Base-by-base conservation (phyloP, 2,329 filamentous ascomycete species). In the Xylariales sp. region DNA sequence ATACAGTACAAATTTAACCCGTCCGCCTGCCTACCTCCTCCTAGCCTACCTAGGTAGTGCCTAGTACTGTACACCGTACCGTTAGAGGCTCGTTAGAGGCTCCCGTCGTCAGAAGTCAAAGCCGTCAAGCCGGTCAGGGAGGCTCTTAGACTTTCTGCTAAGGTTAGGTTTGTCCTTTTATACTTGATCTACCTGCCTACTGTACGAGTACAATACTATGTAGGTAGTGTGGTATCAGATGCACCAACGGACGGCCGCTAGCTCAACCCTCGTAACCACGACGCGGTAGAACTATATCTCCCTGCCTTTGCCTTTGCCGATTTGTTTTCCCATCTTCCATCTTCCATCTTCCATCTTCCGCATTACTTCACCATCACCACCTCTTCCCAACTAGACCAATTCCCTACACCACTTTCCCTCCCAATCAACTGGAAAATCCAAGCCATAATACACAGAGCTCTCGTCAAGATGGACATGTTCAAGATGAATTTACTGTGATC, bases 401-500 rank as follows among this genome's bases (percentile, higher is more conserved):
- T 9, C 39, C 46, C 39, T 12, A 30, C 23, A 34, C n/a, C 10
- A 14, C 55, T 18, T 52, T 52, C 39, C 36, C 57, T 32, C 54
- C 49, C 30, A 59, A 53, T 18, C 54, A 48, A 68, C 46, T 16
- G 10, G 7, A 54, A 54, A n/a, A 30, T 9, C 48, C 59, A 69
- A 62, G 64, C 57, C 57, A 68, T 66, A 50, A 62, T 59, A 61
- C 50, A 53, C 41, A 58, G 5, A 61, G 18, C 53, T 66, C 62
- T 55, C 30, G 48, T 36, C 69, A 72, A 63, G 9, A 72, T 68
- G 65, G 50, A 48, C 50, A 30, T 62, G 52, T 52, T 54, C 28
- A 36, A 8, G 30, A 52, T 67, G 28, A 65, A 69, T 60, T 60
- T 55, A 39, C 58, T 71, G 48, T 72, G 48, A 68, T 30, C 53